These are phyloP conservation scores for Trichoderma hamatum DNA, from an alignment of 2,329 filamentous ascomycete species.

Conservation along the genomic window DNA sequence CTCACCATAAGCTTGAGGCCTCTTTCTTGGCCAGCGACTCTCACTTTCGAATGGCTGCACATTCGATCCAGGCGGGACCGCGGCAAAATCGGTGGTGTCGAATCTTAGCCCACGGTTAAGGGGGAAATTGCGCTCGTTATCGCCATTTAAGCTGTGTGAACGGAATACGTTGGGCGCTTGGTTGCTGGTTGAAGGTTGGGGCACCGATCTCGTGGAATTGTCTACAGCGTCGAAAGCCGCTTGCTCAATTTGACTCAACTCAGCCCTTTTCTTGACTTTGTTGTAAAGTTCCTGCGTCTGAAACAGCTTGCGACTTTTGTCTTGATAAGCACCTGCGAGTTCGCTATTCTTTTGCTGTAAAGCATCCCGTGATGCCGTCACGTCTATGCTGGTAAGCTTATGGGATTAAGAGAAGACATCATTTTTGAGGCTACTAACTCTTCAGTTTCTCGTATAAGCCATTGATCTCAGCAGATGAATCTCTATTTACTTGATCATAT, in stretches of 20 bases:
- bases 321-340: slow-evolving; percentile 64
- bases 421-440: slow-evolving; percentile 47
- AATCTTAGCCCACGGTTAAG: slow-evolving; percentile 30
- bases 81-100: slow-evolving; percentile 31
- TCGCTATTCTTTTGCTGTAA: slow-evolving; percentile 74
- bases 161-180: slow-evolving; percentile 24
- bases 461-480: slow-evolving; percentile 74
- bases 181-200: slow-evolving; percentile 17
- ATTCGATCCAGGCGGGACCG: slow-evolving; percentile 27
- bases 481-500: slow-evolving; percentile 72
- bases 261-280: slow-evolving; percentile 59
- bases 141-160: not conserved
- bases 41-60: slow-evolving; percentile 27
- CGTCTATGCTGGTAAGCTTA: slow-evolving; percentile 42
- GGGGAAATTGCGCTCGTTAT: slow-evolving; percentile 11
- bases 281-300: slow-evolving; percentile 70
- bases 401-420: not conserved
- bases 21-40: slow-evolving; percentile 30
- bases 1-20: slow-evolving; percentile 29
- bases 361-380: slow-evolving; percentile 64
- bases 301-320: slow-evolving; percentile 70
- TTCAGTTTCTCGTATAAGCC: slow-evolving; percentile 66
- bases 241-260: slow-evolving; percentile 58
- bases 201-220: slow-evolving; percentile 32
- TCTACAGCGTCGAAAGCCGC: slow-evolving; percentile 54